Evolutionary conservation across 148 eudicot species (phyloP).

Genomic region (Vaccinium vitisidaea): DNA sequence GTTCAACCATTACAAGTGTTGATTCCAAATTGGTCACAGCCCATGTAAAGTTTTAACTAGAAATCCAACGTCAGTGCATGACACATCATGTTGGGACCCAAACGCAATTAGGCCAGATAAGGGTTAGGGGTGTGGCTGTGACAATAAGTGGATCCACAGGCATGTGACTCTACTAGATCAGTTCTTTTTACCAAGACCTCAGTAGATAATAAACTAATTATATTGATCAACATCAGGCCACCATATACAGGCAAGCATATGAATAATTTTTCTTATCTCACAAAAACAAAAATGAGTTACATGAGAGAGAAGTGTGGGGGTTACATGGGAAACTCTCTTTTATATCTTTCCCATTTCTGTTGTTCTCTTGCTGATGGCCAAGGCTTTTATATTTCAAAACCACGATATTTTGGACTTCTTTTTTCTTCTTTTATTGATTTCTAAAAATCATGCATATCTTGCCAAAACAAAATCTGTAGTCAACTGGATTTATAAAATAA

Average conservation of each 20-base stretch:
- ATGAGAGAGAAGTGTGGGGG: neutral
- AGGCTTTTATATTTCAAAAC: slow-evolving; percentile 8
- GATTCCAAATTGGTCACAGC: slow-evolving; percentile 15
- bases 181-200: neutral
- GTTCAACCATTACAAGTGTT: slow-evolving; percentile 2
- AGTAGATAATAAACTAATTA: slow-evolving; percentile 15
- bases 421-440: neutral
- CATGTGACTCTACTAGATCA: slow-evolving; percentile 17
- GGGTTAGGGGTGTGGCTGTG: slow-evolving; percentile 24
- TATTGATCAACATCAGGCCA: slow-evolving; percentile 32
- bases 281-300: neutral
- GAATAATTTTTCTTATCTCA: slow-evolving; percentile 10
- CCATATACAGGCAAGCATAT: slow-evolving; percentile 8
- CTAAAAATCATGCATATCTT: neutral
- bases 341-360: slow-evolving; percentile 21
- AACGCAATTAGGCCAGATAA: slow-evolving; percentile 6
- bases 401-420: neutral
- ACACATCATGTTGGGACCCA: slow-evolving; percentile 23
- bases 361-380: slow-evolving; percentile 13
- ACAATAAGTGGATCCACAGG: slow-evolving; percentile 12
- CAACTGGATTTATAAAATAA: slow-evolving; percentile 14
- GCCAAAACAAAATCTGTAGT: slow-evolving; percentile 4
- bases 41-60: neutral
- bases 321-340: slow-evolving; percentile 21
- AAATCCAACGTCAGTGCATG: neutral